Evolutionary conservation across 768 basidiomycete genomes (phyloP).

Genomic region (Kwoniella sp.): DNA sequence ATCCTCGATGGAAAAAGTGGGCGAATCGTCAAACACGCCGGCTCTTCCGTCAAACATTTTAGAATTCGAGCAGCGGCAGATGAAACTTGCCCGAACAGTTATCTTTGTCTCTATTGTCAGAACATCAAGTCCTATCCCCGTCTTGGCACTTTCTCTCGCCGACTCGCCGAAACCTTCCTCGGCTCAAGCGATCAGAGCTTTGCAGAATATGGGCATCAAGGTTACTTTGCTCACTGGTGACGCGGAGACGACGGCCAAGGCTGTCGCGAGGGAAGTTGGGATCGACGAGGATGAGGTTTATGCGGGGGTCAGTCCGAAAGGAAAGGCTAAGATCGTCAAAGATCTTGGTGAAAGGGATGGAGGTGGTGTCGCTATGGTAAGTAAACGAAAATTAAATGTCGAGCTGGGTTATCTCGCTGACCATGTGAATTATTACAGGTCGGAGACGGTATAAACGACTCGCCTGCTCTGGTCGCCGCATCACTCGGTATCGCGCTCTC

Average conservation of each 20-base stretch:
- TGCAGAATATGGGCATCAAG: conserved; percentile 86
- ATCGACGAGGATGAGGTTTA: conserved; percentile 80
- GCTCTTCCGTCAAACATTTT: conserved; percentile 65
- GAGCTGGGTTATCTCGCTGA: background rate
- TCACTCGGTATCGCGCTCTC: conserved; percentile 96
- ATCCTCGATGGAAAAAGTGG: conserved; percentile 22
- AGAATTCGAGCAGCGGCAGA: conserved; percentile 71
- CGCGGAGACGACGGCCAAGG: conserved; percentile 76
- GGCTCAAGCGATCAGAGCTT: conserved; percentile 73
- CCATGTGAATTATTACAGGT: conserved; percentile 63
- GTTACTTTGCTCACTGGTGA: conserved; percentile 96
- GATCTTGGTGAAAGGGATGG: conserved; percentile 74
- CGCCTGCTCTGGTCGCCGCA: conserved; percentile 91
- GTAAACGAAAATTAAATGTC: conserved; percentile 41
- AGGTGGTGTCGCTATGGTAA: conserved; percentile 85
- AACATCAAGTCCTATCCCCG: conserved; percentile 61
- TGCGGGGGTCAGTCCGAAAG: conserved; percentile 92
- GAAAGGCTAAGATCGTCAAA: conserved; percentile 81
- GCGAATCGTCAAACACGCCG: conserved; percentile 40
- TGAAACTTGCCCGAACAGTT: conserved; percentile 73
- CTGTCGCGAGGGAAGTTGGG: conserved; percentile 87
- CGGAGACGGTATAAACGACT: conserved; percentile 98
- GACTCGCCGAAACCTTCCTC: conserved; percentile 87
- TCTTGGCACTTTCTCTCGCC: conserved; percentile 79
- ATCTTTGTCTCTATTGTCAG: conserved; percentile 75